phyloP scores from a whole-genome alignment of 192 early-diverging fungal species.

The Backusella liffmaniae region DNA sequence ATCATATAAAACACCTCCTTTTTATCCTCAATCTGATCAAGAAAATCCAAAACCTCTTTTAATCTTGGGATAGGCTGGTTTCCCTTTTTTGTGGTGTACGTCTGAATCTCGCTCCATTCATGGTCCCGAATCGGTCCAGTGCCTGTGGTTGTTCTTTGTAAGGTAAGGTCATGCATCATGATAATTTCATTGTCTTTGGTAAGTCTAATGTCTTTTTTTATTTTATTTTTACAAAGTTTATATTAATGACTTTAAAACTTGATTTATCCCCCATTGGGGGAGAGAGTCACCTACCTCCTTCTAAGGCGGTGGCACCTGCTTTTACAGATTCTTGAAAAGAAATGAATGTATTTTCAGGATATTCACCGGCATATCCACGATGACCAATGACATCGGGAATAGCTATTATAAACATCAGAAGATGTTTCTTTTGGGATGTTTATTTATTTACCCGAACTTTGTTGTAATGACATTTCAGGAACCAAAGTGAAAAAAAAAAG shows the following conservation, averaged over 20 bases:
- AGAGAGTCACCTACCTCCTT: constrained; percentile 32
- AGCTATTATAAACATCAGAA: neutral
- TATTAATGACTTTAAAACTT: neutral
- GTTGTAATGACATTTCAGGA: neutral
- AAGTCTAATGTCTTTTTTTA: constrained; percentile 44
- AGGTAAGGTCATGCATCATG: constrained; percentile 50
- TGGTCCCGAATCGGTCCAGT: constrained; percentile 37
- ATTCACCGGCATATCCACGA: constrained; percentile 47
- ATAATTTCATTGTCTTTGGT: constrained; percentile 51
- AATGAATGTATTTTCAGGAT: constrained; percentile 55
- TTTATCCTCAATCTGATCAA: constrained; percentile 37
- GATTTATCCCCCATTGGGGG: too few relatives aligned
- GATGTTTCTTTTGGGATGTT: neutral
- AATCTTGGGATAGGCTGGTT: constrained; percentile 46
- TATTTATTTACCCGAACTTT: neutral
- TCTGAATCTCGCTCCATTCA: constrained; percentile 49
- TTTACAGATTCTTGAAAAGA: constrained; percentile 49
- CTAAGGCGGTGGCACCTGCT: constrained; percentile 48
- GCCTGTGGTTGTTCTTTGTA: constrained; percentile 52
- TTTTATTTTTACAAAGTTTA: neutral
- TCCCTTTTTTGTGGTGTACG: constrained; percentile 42
- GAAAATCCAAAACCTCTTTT: constrained; percentile 43
- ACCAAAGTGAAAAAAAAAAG: neutral
- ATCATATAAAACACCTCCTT: constrained; percentile 43
- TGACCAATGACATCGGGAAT: constrained; percentile 34